Evolutionary conservation across 345 rosid genomes (phyloP), one percentile per base, ranked within the genome.

Genomic region (Brassica carinata): DNA sequence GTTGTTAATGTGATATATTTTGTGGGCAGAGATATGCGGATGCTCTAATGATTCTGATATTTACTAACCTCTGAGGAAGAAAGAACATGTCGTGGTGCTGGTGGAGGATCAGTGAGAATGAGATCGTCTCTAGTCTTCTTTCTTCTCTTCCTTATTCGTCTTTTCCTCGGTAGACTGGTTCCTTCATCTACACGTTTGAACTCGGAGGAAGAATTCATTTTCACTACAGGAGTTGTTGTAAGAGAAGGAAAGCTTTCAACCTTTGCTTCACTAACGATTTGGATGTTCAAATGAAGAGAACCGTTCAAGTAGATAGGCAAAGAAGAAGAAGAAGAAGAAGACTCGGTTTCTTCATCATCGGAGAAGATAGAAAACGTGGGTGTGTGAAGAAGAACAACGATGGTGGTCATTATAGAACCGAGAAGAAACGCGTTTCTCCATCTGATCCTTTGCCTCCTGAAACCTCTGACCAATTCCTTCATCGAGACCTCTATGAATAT

Each of bases 401-500:
- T 75, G 9, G 89, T 67, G 61, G 95, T 86, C 79, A 85, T 43
- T 11, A 87, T 0, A 43, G 81, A 85, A 77, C 91, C 92, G 6
- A 81, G 77, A 53, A 85, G 78, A 69, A 92, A 74, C 62, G 85
- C 75, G 38, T 87, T 88, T 85, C 90, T 90, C 92, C 87, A 84
- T 82, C 62, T 84, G 71, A 86, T 73, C 81, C 80, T 87, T 81
- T 76, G 83, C 76, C 92, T 82, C 38, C 38, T 48, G 67, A 80
- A 85, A 70, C 77, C 67, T 51, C 57, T 64, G 30, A 88, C 18
- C 10, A 87, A n/a, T 72, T 85, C 81, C 71, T 66, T 87, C 74
- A 87, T 83, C 68, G 87, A 33, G 26, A 69, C 67, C 9, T 79
- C 67, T 26, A 74, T 65, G 26, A 61, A 69, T 19, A 36, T 65